These are phyloP conservation scores for Leccinum fibrillosum DNA, from an alignment of 768 basidiomycete genomes.

Conservation along the genomic window DNA sequence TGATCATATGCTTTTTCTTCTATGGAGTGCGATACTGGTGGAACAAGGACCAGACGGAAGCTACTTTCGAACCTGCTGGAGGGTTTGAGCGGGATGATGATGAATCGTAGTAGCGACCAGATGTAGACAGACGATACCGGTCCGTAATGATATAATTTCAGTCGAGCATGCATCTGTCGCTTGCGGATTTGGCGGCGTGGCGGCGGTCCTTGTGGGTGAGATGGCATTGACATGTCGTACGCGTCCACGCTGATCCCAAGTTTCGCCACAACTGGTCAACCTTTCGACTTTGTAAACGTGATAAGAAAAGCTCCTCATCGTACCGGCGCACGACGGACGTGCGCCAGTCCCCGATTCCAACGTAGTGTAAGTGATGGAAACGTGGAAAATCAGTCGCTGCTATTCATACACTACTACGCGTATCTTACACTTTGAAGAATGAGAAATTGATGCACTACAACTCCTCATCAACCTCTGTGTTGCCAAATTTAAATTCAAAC, in stretches of 20 bases:
- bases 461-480: too few species aligned
- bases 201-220: conserved; percentile 84
- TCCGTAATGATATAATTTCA: background rate
- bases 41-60: conserved; percentile 73
- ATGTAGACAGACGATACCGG: conserved; percentile 15
- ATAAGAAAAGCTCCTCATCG: too few species aligned
- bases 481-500: too few species aligned
- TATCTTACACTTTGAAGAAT: too few species aligned
- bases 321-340: too few species aligned
- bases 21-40: conserved; percentile 69
- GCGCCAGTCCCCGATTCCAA: too few species aligned
- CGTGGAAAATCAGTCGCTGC: too few species aligned
- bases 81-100: conserved; percentile 64
- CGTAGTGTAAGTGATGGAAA: too few species aligned
- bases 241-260: conserved; percentile 5
- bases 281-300: conserved; percentile 68
- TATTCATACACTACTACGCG: too few species aligned
- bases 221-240: background rate
- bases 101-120: conserved; percentile 25
- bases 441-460: too few species aligned
- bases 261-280: conserved; percentile 62
- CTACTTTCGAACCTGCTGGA: conserved; percentile 88
- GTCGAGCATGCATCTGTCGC: conserved; percentile 47
- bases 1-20: conserved; percentile 67
- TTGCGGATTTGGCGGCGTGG: conserved; percentile 88